Base-by-base conservation (phyloP, 176 grass and related monocot species). In the Oryza australiensis region DNA sequence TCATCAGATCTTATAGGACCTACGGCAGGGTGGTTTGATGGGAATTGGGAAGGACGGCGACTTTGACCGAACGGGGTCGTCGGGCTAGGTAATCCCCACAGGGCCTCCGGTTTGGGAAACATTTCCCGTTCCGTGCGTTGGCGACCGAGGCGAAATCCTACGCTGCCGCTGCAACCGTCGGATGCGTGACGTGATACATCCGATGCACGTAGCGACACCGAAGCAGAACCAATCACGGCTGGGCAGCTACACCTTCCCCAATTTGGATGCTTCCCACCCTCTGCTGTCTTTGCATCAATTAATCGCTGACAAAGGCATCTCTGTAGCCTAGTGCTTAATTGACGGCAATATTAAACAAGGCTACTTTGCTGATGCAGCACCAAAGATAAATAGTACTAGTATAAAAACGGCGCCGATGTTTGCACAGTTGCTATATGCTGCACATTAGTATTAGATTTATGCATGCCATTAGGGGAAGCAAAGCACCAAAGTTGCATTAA, bases 381-480 rank as follows among this genome's bases (percentile, higher is more conserved):
- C 2, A 7, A 24, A 40, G 38, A 40, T 40, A 8, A 24, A 40
- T 40, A 8, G 11, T 60, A 24, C 23, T 24, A 3, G 55, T 60
- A 60, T 60, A 60, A 60, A 60, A 60, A 10, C 22, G 55, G 55
- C n/a, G 55, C 55, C 55, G 55, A 24, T 60, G 22, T 60, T 60
- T 11, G 55, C 55, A 60, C 55, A 60, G 55, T 24, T 23, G 22
- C 2, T 24, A n/a, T 24, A n/a, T 23, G 7, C 18, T 57, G 53
- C 22, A 0, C 12, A 9, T 80, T 35, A 2, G n/a, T 76, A 62
- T n/a, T 45, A 81, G 18, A 85, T 72, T 18, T 16, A 16, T 9
- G 3, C 15, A 7, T 78, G 24, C 80, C 72, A 78, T 78, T 78
- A 83, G 48, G 46, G 67, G 86, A 81, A 76, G 51, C 55, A 55